phyloP scores from a whole-genome alignment of 768 basidiomycete species.

The Trametopsis cervina region DNA sequence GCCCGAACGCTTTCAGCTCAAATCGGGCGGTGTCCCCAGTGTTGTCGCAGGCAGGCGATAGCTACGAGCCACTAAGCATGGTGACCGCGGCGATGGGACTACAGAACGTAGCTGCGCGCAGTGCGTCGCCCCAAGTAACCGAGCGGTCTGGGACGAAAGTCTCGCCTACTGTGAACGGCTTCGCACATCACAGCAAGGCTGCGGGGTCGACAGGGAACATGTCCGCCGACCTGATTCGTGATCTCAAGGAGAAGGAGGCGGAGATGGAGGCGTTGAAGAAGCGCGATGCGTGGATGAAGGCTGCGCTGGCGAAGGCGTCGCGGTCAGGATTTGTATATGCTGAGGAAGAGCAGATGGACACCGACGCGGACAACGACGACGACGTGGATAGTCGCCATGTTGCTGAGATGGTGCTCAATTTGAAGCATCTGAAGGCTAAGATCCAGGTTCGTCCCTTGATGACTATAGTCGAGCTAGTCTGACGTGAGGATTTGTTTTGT shows the following conservation, averaged over 20 bases:
- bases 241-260: conserved; percentile 74
- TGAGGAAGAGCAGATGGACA: conserved; percentile 39
- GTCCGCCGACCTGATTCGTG: conserved; percentile 68
- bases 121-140: conserved; percentile 42
- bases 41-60: conserved; percentile 14
- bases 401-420: conserved; percentile 65
- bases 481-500: no score
- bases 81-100: conserved; percentile 46
- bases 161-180: conserved; percentile 46
- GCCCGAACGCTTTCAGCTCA: conserved; percentile 40
- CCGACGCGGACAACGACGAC: conserved; percentile 25
- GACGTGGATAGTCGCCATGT: conserved; percentile 46
- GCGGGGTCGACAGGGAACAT: conserved; percentile 58
- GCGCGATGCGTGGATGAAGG: conserved; percentile 82
- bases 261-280: conserved; percentile 74
- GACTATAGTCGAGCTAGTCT: not conserved
- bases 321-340: conserved; percentile 71
- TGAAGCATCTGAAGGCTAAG: conserved; percentile 85
- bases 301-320: conserved; percentile 67
- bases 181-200: conserved; percentile 31
- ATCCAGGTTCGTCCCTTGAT: conserved; percentile 60
- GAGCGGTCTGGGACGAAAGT: conserved; percentile 37
- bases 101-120: conserved; percentile 43
- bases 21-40: conserved; percentile 60
- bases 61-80: conserved; percentile 44